Evolutionary conservation across 2,329 filamentous ascomycete species (phyloP).

Genomic region (Sclerotinia sclerotiorum): DNA sequence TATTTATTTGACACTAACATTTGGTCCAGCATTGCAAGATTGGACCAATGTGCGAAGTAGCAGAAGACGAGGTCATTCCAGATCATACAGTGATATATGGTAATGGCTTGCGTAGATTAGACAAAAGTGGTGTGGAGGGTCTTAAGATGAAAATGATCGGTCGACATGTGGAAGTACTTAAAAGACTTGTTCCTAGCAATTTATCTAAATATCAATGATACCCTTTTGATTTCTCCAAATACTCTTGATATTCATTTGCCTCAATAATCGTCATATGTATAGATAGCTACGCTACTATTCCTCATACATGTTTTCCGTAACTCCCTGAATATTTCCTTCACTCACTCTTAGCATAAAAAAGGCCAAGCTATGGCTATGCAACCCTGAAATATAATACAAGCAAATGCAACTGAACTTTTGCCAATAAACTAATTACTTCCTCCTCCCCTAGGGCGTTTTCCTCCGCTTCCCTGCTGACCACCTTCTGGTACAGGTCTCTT

Average conservation of each 20-base stretch:
- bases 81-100: slow-evolving; percentile 72
- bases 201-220: slow-evolving; percentile 39
- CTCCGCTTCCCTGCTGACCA: slow-evolving; percentile 40
- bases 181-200: slow-evolving; percentile 65
- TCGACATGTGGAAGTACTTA: slow-evolving; percentile 66
- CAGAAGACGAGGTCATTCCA: slow-evolving; percentile 57
- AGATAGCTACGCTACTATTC: slow-evolving; percentile 19
- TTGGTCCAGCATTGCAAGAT: slow-evolving; percentile 64
- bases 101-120: slow-evolving; percentile 56
- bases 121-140: slow-evolving; percentile 61
- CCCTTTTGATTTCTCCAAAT: slow-evolving; percentile 14
- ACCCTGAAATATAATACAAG: slow-evolving; percentile 37
- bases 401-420: slow-evolving; percentile 27
- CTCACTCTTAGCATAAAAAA: slow-evolving; percentile 31
- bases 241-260: slow-evolving; percentile 19
- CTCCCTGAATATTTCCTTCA: slow-evolving; percentile 4
- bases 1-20: slow-evolving; percentile 17
- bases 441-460: slow-evolving; percentile 47
- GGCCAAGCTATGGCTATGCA: slow-evolving; percentile 34
- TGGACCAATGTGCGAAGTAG: slow-evolving; percentile 61
- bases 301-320: slow-evolving; percentile 24
- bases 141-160: slow-evolving; percentile 63
- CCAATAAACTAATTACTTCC: slow-evolving; percentile 31
- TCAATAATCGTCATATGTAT: slow-evolving; percentile 8
- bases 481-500: slow-evolving; percentile 40